Percentiles rank a stretch among this genome's conserved stretches.
Evolutionary conservation across 75 land plant species (phyloP).

Genomic region (Cryptomeria japonica): DNA sequence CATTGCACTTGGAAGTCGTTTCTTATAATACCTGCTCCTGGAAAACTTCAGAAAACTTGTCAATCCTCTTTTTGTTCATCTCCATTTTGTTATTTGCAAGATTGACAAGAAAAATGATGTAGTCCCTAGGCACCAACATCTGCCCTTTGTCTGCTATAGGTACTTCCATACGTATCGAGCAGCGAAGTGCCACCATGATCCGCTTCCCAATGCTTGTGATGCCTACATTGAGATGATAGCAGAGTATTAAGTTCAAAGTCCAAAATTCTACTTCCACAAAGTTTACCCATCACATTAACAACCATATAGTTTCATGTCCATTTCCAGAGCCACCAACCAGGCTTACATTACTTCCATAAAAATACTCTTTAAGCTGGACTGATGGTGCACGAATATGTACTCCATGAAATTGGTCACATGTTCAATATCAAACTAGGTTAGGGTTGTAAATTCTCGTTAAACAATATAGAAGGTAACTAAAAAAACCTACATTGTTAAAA

Average conservation of each 20-base stretch:
- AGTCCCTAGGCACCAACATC: slow-evolving; percentile 63
- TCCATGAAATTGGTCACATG: too few species aligned
- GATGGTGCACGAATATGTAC: too few species aligned
- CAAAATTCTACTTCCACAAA: neutral
- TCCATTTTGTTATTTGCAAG: slow-evolving; percentile 85
- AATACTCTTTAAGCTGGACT: too few species aligned
- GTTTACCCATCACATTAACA: neutral
- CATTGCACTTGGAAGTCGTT: neutral
- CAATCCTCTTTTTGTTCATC: slow-evolving; percentile 62
- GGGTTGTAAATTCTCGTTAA: too few species aligned
- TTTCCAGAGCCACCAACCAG: neutral
- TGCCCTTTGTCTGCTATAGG: slow-evolving; percentile 57
- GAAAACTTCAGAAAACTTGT: slow-evolving; percentile 49
- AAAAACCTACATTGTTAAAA: too few species aligned
- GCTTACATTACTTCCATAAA: too few species aligned
- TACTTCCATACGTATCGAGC: slow-evolving; percentile 90
- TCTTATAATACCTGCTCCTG: slow-evolving; percentile 31
- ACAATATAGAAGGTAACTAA: too few species aligned
- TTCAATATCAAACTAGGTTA: too few species aligned
- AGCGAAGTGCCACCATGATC: slow-evolving; percentile 84
- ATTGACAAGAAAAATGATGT: slow-evolving; percentile 61
- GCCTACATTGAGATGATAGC: slow-evolving; percentile 22
- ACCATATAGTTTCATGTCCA: neutral
- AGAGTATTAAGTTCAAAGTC: neutral
- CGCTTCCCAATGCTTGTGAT: slow-evolving; percentile 58